Evolutionary conservation across 805 yeast genomes (phyloP).

Genomic region (Wickerhamomyces kurtzmanii): DNA sequence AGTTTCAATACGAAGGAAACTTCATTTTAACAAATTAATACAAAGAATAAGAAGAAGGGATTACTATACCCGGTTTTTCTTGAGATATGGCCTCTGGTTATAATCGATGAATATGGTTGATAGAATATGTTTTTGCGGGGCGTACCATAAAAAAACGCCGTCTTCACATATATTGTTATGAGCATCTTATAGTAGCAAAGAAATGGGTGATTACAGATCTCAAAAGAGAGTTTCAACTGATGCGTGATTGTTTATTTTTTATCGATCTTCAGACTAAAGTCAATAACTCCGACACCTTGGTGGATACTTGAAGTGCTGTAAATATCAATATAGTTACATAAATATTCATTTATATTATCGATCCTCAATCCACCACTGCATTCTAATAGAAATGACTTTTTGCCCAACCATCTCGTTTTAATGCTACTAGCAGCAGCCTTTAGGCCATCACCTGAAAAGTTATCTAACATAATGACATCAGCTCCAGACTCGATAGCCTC

Average conservation of each 20-base stretch:
- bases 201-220: no score
- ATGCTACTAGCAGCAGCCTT: conserved; percentile 54
- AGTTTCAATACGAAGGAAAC: no score
- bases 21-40: no score
- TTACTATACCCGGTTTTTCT: no score
- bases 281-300: conserved; percentile 81
- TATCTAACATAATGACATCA: conserved; percentile 91
- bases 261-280: conserved; percentile 72
- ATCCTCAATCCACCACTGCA: conserved; percentile 87
- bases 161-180: no score
- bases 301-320: conserved; percentile 88
- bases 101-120: no score
- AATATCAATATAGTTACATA: conserved; percentile 76
- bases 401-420: conserved; percentile 42
- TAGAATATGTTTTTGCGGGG: no score
- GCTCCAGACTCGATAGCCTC: conserved; percentile 96
- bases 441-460: conserved; percentile 61
- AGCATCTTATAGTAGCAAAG: no score
- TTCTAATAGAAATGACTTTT: conserved; percentile 57
- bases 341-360: conserved; percentile 51
- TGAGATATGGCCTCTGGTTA: no score
- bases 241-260: conserved; percentile 10
- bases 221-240: no score
- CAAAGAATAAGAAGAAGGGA: no score
- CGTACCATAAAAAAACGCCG: no score